Conservation (phyloP, 192 early-diverging fungal species). For the Entophlyctis luteolus region DNA sequence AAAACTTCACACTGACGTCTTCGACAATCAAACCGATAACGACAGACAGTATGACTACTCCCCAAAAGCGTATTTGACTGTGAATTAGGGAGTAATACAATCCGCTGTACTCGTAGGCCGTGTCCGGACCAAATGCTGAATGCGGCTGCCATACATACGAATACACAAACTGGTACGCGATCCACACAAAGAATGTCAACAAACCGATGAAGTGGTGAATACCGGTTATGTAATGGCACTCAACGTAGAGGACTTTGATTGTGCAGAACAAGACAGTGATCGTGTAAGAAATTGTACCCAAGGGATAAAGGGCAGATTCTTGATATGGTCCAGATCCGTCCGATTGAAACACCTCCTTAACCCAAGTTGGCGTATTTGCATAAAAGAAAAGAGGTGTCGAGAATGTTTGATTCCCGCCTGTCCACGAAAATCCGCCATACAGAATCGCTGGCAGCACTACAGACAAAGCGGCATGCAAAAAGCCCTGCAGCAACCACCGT, state of each 20-base stretch:
- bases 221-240: slow-evolving; percentile 20
- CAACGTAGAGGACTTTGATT: slow-evolving; percentile 26
- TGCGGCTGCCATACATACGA: slow-evolving; percentile 12
- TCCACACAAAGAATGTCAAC: slow-evolving; percentile 20
- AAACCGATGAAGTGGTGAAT: slow-evolving; percentile 12
- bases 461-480: slow-evolving; percentile 46
- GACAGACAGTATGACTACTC: slow-evolving; percentile 8
- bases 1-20: slow-evolving; percentile 19
- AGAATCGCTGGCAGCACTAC: slow-evolving; percentile 20
- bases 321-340: slow-evolving; percentile 20
- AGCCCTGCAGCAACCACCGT: slow-evolving; percentile 53
- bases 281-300: slow-evolving; percentile 27
- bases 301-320: slow-evolving; percentile 20
- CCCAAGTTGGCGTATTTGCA: slow-evolving; percentile 1
- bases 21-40: slow-evolving; percentile 17
- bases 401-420: background rate
- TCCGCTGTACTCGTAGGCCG: slow-evolving; percentile 24
- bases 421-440: slow-evolving; percentile 5
- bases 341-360: slow-evolving; percentile 8
- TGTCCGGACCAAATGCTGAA: slow-evolving; percentile 26
- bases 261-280: slow-evolving; percentile 25
- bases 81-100: slow-evolving; percentile 5
- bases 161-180: slow-evolving; percentile 25
- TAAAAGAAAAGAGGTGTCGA: background rate
- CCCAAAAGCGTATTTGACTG: slow-evolving; percentile 13